Conservation (phyloP, 768 basidiomycete species). For the Cystoderma amianthinum region DNA sequence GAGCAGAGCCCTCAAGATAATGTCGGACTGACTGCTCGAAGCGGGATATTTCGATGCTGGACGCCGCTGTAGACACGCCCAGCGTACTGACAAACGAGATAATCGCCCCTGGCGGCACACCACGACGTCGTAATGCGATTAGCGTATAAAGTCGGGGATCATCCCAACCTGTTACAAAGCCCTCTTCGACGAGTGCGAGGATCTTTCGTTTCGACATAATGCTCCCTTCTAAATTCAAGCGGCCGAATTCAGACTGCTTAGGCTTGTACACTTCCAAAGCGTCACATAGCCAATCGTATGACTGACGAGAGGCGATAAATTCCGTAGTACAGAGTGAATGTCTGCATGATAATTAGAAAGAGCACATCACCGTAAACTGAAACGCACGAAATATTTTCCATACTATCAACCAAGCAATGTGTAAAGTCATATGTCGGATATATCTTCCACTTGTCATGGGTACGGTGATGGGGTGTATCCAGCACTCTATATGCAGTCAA, state of each 20-base stretch:
- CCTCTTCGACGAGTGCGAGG: conserved; percentile 75
- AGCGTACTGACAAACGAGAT: conserved; percentile 87
- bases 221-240: conserved; percentile 88
- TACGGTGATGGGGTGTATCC: conserved; percentile 87
- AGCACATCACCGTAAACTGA: not conserved
- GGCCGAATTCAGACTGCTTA: conserved; percentile 93
- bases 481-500: conserved; percentile 93
- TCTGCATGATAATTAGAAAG: conserved; percentile 28
- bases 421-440: conserved; percentile 99
- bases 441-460: conserved; percentile 89
- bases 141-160: conserved; percentile 97
- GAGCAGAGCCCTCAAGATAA: conserved; percentile 83
- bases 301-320: conserved; percentile 92
- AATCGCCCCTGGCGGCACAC: conserved; percentile 95
- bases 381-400: conserved; percentile 97
- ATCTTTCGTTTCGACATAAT: conserved; percentile 98
- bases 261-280: conserved; percentile 97
- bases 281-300: conserved; percentile 99
- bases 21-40: conserved; percentile 88
- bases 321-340: conserved; percentile 97
- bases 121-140: conserved; percentile 90
- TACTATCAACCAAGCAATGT: conserved; percentile 95
- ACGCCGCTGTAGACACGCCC: conserved; percentile 83
- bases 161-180: conserved; percentile 89
- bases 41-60: conserved; percentile 80